Evolutionary conservation across 2,329 filamentous ascomycete genomes (phyloP).

Genomic region (Endocalyx cinctus): DNA sequence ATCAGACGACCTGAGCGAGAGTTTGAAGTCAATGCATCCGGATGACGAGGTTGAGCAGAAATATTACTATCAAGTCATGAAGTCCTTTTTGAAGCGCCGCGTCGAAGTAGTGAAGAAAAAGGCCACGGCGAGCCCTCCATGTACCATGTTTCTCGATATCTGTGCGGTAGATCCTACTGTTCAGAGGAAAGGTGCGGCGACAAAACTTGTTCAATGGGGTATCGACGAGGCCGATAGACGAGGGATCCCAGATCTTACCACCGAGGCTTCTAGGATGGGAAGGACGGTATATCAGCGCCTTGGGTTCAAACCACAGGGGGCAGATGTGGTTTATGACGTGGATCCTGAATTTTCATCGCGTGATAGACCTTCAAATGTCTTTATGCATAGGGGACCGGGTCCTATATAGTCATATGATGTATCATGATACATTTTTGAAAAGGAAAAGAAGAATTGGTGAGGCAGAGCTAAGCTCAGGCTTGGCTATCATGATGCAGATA

Average conservation of each 20-base stretch:
- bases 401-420: too few species aligned
- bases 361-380: conserved; percentile 38
- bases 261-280: conserved; percentile 45
- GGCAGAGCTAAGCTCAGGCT: too few species aligned
- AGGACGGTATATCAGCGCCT: conserved; percentile 40
- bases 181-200: conserved; percentile 46
- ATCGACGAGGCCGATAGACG: conserved; percentile 36
- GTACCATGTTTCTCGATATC: conserved; percentile 45
- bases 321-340: conserved; percentile 37
- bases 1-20: conserved; percentile 26
- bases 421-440: too few species aligned
- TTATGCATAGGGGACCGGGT: too few species aligned
- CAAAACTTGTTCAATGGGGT: conserved; percentile 42
- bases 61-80: conserved; percentile 40
- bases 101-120: conserved; percentile 37
- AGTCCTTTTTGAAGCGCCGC: conserved; percentile 39
- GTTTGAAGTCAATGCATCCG: conserved; percentile 36
- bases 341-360: conserved; percentile 37
- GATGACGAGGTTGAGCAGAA: conserved; percentile 39
- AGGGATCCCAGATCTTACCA: conserved; percentile 36
- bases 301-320: conserved; percentile 38
- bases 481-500: too few species aligned
- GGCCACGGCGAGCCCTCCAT: conserved; percentile 32
- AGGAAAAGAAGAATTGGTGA: too few species aligned
- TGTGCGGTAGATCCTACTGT: conserved; percentile 50